A percentile compares a stretch with the other conserved stretches of the same genome.
These are phyloP conservation scores for Centaurea solstitialis DNA, from an alignment of 129 eudicot genomes.

Conservation along the genomic window DNA sequence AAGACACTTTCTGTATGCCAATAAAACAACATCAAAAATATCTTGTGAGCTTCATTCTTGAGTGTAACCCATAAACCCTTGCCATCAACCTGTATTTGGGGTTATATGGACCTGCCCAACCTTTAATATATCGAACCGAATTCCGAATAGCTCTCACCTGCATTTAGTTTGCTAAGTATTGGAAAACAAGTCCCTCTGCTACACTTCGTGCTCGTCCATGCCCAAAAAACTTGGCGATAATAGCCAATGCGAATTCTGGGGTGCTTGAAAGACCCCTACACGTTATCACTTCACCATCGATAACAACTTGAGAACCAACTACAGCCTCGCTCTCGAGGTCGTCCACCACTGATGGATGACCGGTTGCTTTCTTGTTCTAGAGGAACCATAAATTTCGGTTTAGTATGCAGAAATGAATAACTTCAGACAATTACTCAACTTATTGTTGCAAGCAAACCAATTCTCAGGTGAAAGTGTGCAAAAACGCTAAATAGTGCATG, in stretches of 20 bases:
- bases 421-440: neutral
- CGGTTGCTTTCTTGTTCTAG: slow-evolving; percentile 62
- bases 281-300: slow-evolving; percentile 81
- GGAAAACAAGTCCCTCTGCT: slow-evolving; percentile 91
- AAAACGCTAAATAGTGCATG: neutral
- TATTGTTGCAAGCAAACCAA: neutral
- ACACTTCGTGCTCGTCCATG: slow-evolving; percentile 89
- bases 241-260: slow-evolving; percentile 70
- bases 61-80: slow-evolving; percentile 17
- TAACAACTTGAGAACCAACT: slow-evolving; percentile 57
- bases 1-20: neutral
- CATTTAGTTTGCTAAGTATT: slow-evolving; percentile 54
- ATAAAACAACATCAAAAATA: neutral
- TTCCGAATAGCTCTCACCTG: neutral
- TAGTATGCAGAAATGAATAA: neutral
- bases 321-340: slow-evolving; percentile 25
- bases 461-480: neutral
- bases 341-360: slow-evolving; percentile 53
- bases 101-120: slow-evolving; percentile 14
- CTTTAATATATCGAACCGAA: neutral
- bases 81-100: slow-evolving; percentile 13
- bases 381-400: neutral
- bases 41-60: slow-evolving; percentile 18
- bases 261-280: slow-evolving; percentile 64
- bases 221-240: slow-evolving; percentile 86